These are phyloP conservation scores for Huntiella moniliformis DNA, from an alignment of 2,329 filamentous ascomycete species.

Conservation along the genomic window DNA sequence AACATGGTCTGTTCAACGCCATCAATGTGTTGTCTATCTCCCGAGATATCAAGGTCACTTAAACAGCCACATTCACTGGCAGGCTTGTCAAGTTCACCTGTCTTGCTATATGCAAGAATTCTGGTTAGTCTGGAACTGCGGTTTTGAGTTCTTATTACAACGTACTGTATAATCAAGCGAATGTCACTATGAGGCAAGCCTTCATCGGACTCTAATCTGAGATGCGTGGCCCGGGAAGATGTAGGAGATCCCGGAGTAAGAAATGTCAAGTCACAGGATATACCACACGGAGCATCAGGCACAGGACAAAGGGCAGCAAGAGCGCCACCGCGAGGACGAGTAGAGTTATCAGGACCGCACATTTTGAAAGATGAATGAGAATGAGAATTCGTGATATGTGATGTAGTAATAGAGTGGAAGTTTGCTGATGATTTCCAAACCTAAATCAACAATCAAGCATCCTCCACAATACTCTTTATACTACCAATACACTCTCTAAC, in stretches of 20 bases:
- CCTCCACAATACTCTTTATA: neutral
- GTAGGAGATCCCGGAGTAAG: conserved; percentile 23
- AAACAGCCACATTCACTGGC: conserved; percentile 24
- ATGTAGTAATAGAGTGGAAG: neutral
- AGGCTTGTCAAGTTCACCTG: conserved; percentile 16
- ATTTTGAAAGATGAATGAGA: conserved; percentile 16
- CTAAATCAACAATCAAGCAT: neutral
- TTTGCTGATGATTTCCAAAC: neutral
- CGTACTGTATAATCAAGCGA: conserved; percentile 28
- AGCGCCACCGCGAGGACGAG: conserved; percentile 26
- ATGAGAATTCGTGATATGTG: neutral
- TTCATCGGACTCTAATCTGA: conserved; percentile 21
- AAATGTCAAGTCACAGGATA: conserved; percentile 25
- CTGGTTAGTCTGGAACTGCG: neutral
- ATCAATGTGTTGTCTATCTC: neutral
- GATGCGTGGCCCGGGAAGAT: conserved; percentile 24
- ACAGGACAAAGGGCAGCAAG: conserved; percentile 24
- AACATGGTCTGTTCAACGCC: conserved; percentile 14
- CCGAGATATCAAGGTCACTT: conserved; percentile 1
- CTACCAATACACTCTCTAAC: neutral
- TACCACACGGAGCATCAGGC: neutral
- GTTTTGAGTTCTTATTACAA: neutral
- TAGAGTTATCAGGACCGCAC: conserved; percentile 26
- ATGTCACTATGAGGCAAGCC: conserved; percentile 14
- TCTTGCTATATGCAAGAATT: conserved; percentile 3